Evolutionary conservation across 768 basidiomycete species (phyloP), one percentile per base, ranked within the genome.

Genomic region (Boletus tylopilopsis): DNA sequence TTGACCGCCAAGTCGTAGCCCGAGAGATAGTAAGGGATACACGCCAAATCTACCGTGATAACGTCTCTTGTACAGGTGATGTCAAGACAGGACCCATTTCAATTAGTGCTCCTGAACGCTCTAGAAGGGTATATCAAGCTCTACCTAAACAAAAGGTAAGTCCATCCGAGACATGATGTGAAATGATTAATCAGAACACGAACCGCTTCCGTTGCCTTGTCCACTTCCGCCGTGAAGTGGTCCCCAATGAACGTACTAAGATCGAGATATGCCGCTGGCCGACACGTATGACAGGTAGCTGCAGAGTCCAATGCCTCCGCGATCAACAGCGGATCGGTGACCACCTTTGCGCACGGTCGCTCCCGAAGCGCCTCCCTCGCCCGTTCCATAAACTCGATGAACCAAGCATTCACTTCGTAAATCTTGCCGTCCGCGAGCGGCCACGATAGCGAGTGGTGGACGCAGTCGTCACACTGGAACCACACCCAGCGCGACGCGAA

Each of bases 381-480:
- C 9, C 68, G 68, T 16, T 68, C 66, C 66, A 68, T 68, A 30
- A 62, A 68, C 45, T 69, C 66, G 50, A 68, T 69, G 33, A 68
- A 68, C 66, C 66, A 68, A 15, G 59, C 49, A 3, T 68, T 68
- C 47, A 68, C 66, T 57, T 68, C 66, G 42, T 68, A 69, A 21
- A 68, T 68, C 56, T 68, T 68, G 18, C 66, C 68, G 19, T 68
- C 66, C 37, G 66, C 57, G 33, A 68, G 59, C 23, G 66, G 66
- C 66, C 68, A 68, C 25, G 66, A 68, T 22, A 68, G 55, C 19
- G 56, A 44, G 48, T 68, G 66, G 47, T 69, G 66, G 25, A 69
- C 46, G n/a, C 66, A 68, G 30, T 68, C 66, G 10, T 72, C 71
- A 13, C 68, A 71, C 50, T 72, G 70, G 62, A 71, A 71, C 62